Percentiles rank a stretch among this genome's conserved stretches.
phyloP scores from a whole-genome alignment of 331 rosid species.

The Erythrophleum ivorense region DNA sequence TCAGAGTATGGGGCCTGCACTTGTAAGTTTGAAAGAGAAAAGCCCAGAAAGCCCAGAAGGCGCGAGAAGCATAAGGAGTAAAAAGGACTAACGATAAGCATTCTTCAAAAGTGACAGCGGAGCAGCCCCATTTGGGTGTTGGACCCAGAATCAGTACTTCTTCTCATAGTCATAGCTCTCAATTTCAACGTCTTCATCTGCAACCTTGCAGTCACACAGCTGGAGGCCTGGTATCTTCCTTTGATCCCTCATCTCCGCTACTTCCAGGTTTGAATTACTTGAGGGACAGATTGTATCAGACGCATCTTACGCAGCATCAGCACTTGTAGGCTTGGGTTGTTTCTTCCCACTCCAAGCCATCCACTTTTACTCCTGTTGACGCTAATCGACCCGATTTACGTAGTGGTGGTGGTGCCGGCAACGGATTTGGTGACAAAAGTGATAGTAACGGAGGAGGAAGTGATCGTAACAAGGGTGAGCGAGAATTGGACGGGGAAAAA shows the following conservation, averaged over 20 bases:
- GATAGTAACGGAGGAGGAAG: slow-evolving; percentile 21
- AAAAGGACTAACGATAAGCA: background rate
- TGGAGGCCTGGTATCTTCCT: background rate
- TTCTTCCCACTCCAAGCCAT: slow-evolving; percentile 53
- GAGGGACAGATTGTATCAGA: slow-evolving; percentile 8
- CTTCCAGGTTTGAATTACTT: slow-evolving; percentile 20
- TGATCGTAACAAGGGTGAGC: slow-evolving; percentile 47
- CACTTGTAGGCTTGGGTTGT: slow-evolving; percentile 42
- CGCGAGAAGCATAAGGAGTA: background rate
- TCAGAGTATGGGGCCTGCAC: background rate
- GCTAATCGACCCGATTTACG: slow-evolving; percentile 46
- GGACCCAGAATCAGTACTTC: background rate
- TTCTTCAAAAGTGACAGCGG: background rate
- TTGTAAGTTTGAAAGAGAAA: background rate
- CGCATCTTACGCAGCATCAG: background rate
- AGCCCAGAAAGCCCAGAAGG: background rate
- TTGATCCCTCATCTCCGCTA: background rate
- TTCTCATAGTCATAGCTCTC: background rate
- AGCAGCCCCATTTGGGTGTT: background rate
- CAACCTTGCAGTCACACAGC: background rate
- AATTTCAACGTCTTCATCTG: background rate
- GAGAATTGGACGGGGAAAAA: slow-evolving; percentile 55
- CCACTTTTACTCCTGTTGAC: slow-evolving; percentile 37
- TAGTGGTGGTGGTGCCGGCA: slow-evolving; percentile 4
- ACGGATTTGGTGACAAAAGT: background rate